Conservation (phyloP, 768 basidiomycete genomes). For the Tricholoma terreum region DNA sequence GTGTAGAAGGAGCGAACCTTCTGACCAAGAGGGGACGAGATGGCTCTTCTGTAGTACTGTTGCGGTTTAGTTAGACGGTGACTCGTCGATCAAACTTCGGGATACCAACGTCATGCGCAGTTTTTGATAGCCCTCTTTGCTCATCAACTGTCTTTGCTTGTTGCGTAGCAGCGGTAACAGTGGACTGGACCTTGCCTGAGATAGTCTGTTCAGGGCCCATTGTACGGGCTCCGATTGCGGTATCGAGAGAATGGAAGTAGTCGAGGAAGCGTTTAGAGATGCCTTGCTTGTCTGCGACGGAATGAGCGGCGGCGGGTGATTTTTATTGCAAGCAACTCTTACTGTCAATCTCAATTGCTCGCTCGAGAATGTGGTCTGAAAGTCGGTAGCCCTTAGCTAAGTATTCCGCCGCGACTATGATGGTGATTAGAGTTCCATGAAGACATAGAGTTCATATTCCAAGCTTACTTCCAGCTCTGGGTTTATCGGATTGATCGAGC, state of each 20-base stretch:
- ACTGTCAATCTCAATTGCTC: conserved; percentile 81
- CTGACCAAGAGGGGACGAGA: conserved; percentile 74
- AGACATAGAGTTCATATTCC: neutral
- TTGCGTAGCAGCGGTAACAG: conserved; percentile 58
- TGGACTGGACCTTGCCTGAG: conserved; percentile 66
- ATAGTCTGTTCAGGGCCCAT: conserved; percentile 83
- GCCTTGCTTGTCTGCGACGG: conserved; percentile 64
- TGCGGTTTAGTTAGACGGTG: conserved; percentile 6
- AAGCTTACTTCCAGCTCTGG: conserved; percentile 72
- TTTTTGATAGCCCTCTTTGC: conserved; percentile 71
- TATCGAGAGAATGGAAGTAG: conserved; percentile 75
- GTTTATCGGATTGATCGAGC: conserved; percentile 88
- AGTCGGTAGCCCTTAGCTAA: conserved; percentile 86
- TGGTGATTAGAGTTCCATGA: neutral
- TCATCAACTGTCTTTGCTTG: conserved; percentile 78
- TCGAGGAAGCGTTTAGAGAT: conserved; percentile 83
- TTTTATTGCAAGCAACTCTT: conserved; percentile 13
- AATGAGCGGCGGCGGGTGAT: neutral
- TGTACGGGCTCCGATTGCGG: conserved; percentile 61
- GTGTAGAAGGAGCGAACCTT: conserved; percentile 85
- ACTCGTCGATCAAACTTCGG: neutral
- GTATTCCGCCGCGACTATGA: conserved; percentile 85
- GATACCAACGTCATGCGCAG: conserved; percentile 58
- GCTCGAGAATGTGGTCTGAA: conserved; percentile 72
- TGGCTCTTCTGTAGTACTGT: conserved; percentile 76